Evolutionary conservation across 495 filamentous ascomycete species (phyloP), one percentile per base, ranked within the genome.

Genomic region (Barbatosphaeria neglecta): DNA sequence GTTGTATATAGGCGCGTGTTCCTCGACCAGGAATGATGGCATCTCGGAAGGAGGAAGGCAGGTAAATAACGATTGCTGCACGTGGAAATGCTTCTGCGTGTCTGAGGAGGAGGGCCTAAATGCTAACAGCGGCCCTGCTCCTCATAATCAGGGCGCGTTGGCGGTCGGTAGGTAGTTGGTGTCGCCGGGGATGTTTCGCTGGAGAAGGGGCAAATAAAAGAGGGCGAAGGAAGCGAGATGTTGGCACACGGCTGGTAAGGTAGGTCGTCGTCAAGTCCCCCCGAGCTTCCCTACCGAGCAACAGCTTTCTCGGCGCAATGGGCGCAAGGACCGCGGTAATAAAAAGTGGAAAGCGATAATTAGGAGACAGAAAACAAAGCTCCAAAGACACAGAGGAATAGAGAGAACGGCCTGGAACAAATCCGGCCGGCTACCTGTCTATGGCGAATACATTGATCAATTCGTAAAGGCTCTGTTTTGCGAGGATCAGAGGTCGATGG

Each of bases 21-120:
- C 65, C 61, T 75, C 73, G 50, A 70, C 62, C 60, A 78, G 41
- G 60, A 78, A 75, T 47, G 74, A 75, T 63, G 77, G 77, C 77
- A 81, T 81, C 57, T 71, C 62, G 52, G 46, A 52, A 39, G 40
- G 17, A 27, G 1, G 31, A 41, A 9, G 43, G 18, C 41, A 28
- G 39, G n/a, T 45, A 45, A 8, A 23, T 15, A 31, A 42, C 28
- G 43, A 28, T 37, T 48, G 49, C 41, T 50, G 41, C 24, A 38
- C 38, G 50, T 51, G 40, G 23, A 37, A 48, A 46, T 9, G 24
- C 24, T 25, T 25, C 4, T 25, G 4, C 24, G 7, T 20, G 33
- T 16, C 5, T 16, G 37, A 18, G 16, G 37, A 10, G 37, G 20
- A 22, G 24, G 39, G 39, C 9, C 20, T 41, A 41, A n/a, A 22